Base-by-base conservation (phyloP, 495 filamentous ascomycete species). In the Xylaria intraflava region DNA sequence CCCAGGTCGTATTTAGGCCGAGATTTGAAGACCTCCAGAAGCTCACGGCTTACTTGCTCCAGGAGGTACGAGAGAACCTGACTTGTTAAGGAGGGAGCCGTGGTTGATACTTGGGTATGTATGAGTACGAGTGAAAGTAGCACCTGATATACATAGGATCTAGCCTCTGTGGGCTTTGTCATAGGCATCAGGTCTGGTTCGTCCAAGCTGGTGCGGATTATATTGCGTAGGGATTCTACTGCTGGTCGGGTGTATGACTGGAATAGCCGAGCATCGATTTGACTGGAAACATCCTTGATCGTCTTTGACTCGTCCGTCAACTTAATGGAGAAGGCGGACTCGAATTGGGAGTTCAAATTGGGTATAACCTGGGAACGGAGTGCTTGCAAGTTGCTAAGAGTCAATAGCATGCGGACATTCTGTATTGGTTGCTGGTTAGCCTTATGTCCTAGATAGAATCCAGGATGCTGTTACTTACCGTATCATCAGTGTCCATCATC, bases 351-450 rank as follows among this genome's bases (percentile, higher is more conserved):
- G 60, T 93, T 85, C 38, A 98, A 78, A 47, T 85, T 83, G 0
- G 90, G 90, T 2, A 96, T 85, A 24, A 87, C 75, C 46, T 90
- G 83, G 20, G 82, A 70, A 49, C 87, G 83, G 10, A 98, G 80
- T 29, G 81, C 75, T 63, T 89, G 83, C 44, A 98, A 81, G 68
- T 97, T 97, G 51, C 84, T 88, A 17, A 98, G 81, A 10, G 94
- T 98, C 10, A 97, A 75, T 33, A 98, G 86, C 74, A 95, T 89
- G 54, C 91, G 88, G 31, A 93, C 84, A 60, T 92, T 90, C 88
- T 94, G 60, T 23, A n/a, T 43, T 3, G 16, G 30, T 22, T 36
- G 6, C 2, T 22, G 1, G 49, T 69, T 60, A 69, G 64, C 45
- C 17, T 36, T 14, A 9, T 6, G 12, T 29, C 14, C 8, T 6